Base-by-base conservation (phyloP, 1,284 basidiomycete species). In the Vanrija humicola region DNA sequence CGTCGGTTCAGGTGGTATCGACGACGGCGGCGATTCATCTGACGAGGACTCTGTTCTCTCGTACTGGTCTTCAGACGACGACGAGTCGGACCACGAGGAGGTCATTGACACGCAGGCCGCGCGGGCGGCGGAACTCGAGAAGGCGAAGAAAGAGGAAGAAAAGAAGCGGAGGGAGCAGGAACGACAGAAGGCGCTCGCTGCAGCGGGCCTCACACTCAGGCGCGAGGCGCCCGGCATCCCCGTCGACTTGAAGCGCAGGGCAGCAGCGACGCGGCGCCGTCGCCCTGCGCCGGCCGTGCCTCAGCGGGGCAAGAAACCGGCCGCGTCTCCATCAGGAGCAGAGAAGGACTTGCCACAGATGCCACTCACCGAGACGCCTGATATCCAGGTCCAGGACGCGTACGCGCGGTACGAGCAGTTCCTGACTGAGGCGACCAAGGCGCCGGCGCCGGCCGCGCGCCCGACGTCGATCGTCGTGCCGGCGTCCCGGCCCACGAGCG, bases 371-470 rank as follows among this genome's bases (percentile, higher is more conserved):
- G 29, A 46, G 29, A 19, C 38, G 21, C 40, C 51, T 9, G 58
- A 51, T 29, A 43, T 64, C 38, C 57, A 64, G 81, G 78, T 89
- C 52, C 86, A 93, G 65, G 93, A 97, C 73, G 93, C 93, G 0
- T 97, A 88, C 72, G 90, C 91, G 56, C 82, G 90, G 18, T 96
- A 93, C 69, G 88, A 92, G 76, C 80, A 84, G 44, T 90, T 87
- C 70, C 60, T 73, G 73, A 83, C 84, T 63, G 82, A 84, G 63
- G 21, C 55, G n/a, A 58, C 54, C 49, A 25, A 42, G 18, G 42
- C 19, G 21, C 38, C 48, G 1, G 34, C 42, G 39, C 29, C 18
- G 19, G 38, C 28, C 29, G 10, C n/a, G 38, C 26, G 28, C 25
- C 12, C 46, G 12, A 39, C 46, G 21, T 26, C 51, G 8, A 15